These are phyloP conservation scores for Metschnikowia arizonensis DNA, from an alignment of 805 yeast genomes.

Conservation along the genomic window DNA sequence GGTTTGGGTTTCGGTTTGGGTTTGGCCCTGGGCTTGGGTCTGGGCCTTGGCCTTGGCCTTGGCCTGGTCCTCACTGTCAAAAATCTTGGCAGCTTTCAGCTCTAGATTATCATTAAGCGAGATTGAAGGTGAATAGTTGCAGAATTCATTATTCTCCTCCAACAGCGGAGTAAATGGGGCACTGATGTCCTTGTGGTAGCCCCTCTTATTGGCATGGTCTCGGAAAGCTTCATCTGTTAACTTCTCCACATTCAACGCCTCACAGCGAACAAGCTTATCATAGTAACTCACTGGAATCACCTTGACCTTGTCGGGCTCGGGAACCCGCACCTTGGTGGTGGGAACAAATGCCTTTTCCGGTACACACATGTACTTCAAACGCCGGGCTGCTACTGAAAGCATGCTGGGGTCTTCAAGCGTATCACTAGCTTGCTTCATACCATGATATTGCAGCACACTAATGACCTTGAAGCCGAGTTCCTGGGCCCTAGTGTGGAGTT, in stretches of 20 bases:
- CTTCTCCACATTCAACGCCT: slow-evolving; percentile 41
- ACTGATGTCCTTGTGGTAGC: slow-evolving; percentile 32
- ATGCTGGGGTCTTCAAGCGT: slow-evolving; percentile 18
- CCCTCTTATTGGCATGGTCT: slow-evolving; percentile 47
- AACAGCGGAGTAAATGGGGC: slow-evolving; percentile 21
- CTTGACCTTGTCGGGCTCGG: slow-evolving; percentile 55
- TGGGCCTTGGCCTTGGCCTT: no score
- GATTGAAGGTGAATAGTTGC: slow-evolving; percentile 22
- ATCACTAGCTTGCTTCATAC: slow-evolving; percentile 19
- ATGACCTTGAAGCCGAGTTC: slow-evolving; percentile 40
- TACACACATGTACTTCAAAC: slow-evolving; percentile 48
- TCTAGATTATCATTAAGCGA: slow-evolving; percentile 7
- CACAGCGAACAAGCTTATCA: slow-evolving; percentile 49
- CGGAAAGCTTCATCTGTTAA: slow-evolving; percentile 43
- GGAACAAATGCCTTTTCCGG: slow-evolving; percentile 60
- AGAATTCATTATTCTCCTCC: slow-evolving; percentile 18
- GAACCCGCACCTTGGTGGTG: slow-evolving; percentile 52
- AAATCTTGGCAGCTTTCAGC: slow-evolving; percentile 11
- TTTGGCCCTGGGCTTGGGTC: no score
- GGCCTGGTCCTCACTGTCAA: no score
- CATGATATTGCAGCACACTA: slow-evolving; percentile 26
- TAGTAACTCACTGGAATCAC: slow-evolving; percentile 64
- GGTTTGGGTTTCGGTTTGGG: no score
- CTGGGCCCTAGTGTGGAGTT: slow-evolving; percentile 29
- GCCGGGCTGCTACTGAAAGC: slow-evolving; percentile 39